Evolutionary conservation across 495 filamentous ascomycete species (phyloP).

Genomic region (Clavariopsis aquatica): DNA sequence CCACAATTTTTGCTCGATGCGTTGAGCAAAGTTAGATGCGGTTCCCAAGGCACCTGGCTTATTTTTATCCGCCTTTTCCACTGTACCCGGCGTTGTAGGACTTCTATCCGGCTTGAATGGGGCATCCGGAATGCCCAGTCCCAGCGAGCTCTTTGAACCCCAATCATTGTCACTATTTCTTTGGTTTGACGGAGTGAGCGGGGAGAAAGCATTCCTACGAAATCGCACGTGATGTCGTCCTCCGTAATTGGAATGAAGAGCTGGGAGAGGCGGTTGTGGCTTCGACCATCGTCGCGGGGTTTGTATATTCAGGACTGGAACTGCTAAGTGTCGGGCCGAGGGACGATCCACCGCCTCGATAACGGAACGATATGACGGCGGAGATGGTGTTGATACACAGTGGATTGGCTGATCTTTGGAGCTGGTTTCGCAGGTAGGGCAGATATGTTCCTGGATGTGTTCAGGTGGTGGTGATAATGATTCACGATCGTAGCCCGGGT

Average conservation of each 20-base stretch:
- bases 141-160: constrained; percentile 3
- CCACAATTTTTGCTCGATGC: constrained; percentile 26
- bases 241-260: background rate
- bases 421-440: constrained; percentile 15
- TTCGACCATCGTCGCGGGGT: constrained; percentile 1
- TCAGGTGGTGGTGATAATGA: background rate
- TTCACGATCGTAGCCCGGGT: background rate
- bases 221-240: constrained; percentile 9
- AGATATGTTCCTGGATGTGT: background rate
- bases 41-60: background rate
- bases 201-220: constrained; percentile 7
- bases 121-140: constrained; percentile 7
- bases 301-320: constrained; percentile 6
- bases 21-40: constrained; percentile 19
- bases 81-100: background rate
- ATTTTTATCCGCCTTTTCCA: background rate
- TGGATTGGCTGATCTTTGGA: constrained; percentile 16
- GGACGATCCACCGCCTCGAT: no score
- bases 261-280: background rate
- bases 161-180: background rate
- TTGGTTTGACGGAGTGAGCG: background rate
- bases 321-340: background rate
- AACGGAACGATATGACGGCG: constrained; percentile 8
- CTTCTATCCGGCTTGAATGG: constrained; percentile 10
- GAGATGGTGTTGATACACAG: constrained; percentile 12